Conservation (phyloP, 2,329 filamentous ascomycete species). For the Sphaerulina vaccinii region DNA sequence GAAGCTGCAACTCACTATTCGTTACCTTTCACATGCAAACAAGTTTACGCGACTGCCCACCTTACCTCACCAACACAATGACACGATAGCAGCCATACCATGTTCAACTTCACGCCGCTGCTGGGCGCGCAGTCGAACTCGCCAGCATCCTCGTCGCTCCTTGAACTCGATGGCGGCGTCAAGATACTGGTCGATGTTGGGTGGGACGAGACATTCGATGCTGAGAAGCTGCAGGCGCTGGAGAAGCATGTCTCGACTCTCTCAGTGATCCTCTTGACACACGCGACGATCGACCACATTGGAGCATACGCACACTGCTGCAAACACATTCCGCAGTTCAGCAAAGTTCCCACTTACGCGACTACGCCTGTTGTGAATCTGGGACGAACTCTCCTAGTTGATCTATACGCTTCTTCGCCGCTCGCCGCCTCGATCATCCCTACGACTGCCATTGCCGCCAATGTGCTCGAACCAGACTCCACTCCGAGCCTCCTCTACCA, state of each 20-base stretch:
- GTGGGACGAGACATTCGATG: constrained; percentile 91
- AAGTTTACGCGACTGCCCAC: no score
- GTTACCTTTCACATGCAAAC: no score
- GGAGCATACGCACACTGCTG: constrained; percentile 95
- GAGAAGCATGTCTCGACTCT: constrained; percentile 92
- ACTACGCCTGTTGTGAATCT: constrained; percentile 91
- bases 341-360: constrained; percentile 89
- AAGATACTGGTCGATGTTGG: constrained; percentile 93
- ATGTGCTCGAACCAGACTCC: constrained; percentile 37
- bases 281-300: constrained; percentile 86
- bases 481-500: constrained; percentile 60
- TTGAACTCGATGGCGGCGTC: constrained; percentile 94
- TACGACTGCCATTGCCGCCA: constrained; percentile 56
- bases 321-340: constrained; percentile 91
- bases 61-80: no score
- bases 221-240: constrained; percentile 76
- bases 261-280: constrained; percentile 89
- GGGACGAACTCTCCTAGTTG: constrained; percentile 84
- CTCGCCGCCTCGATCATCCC: constrained; percentile 84
- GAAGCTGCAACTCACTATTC: no score
- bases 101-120: constrained; percentile 95
- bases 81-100: constrained; percentile 41
- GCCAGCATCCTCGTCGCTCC: constrained; percentile 85
- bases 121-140: constrained; percentile 88
- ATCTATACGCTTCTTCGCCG: constrained; percentile 86